phyloP scores from a whole-genome alignment of 1,139 yeast species.

The Zygosaccharomyces pseudobailii region DNA sequence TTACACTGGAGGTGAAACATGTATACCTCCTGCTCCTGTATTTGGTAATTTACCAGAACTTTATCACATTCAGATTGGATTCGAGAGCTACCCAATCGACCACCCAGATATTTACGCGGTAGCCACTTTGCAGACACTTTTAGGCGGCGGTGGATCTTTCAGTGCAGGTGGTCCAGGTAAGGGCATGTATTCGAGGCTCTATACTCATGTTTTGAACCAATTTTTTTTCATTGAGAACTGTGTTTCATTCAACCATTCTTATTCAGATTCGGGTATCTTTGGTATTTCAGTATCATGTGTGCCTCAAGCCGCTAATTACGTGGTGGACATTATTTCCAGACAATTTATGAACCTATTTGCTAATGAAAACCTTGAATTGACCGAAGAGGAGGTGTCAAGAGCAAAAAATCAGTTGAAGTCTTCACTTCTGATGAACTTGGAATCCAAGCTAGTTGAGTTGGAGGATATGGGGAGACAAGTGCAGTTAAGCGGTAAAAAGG shows the following conservation, averaged over 20 bases:
- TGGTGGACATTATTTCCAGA: conserved; percentile 74
- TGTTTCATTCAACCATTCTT: conserved; percentile 82
- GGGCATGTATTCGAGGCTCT: conserved; percentile 94
- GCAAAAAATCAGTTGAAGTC: conserved; percentile 91
- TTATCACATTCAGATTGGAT: conserved; percentile 81
- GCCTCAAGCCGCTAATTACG: conserved; percentile 79
- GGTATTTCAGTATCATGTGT: conserved; percentile 84
- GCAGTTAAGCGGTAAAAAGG: conserved; percentile 72
- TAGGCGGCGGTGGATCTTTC: conserved; percentile 98
- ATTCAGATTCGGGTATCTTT: conserved; percentile 84
- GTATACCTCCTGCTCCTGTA: conserved; percentile 67
- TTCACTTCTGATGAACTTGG: conserved; percentile 89
- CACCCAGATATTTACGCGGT: conserved; percentile 87
- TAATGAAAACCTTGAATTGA: conserved; percentile 49
- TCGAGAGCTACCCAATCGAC: conserved; percentile 79
- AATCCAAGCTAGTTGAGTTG: conserved; percentile 81
- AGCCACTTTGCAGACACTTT: conserved; percentile 81
- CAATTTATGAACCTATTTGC: conserved; percentile 66
- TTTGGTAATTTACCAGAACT: conserved; percentile 74
- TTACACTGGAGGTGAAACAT: conserved; percentile 74
- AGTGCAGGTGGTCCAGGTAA: conserved; percentile 99
- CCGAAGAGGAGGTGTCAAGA: conserved; percentile 69
- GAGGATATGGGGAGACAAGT: conserved; percentile 96
- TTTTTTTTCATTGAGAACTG: conserved; percentile 91
- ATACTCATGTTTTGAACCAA: conserved; percentile 85